Percentiles rank a stretch among this genome's conserved stretches.
Evolutionary conservation across 1,139 yeast species (phyloP).

Genomic region (Hyphopichia khmerensis): DNA sequence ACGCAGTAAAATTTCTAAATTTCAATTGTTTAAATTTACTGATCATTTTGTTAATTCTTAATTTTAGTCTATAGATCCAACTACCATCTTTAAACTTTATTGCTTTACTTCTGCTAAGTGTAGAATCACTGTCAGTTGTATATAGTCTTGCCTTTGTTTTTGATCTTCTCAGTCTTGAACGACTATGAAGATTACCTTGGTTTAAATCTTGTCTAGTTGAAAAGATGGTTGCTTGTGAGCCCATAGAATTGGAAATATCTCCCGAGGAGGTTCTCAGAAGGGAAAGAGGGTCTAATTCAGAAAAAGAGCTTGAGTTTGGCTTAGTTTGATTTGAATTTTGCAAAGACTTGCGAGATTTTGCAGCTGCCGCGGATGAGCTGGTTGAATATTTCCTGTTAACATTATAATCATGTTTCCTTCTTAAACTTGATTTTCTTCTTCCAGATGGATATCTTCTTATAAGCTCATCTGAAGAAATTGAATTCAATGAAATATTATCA

Average conservation of each 20-base stretch:
- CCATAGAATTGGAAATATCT: conserved; percentile 40
- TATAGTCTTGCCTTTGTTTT: conserved; percentile 13
- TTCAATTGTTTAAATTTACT: conserved; percentile 20
- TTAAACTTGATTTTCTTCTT: neutral
- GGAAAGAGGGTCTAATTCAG: neutral
- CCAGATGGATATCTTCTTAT: neutral
- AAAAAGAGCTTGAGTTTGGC: neutral
- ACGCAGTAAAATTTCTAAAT: conserved; percentile 26
- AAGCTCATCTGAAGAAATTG: conserved; percentile 10
- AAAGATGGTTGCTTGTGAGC: conserved; percentile 47
- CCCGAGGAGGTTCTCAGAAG: conserved; percentile 1
- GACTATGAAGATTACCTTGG: neutral
- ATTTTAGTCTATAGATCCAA: conserved; percentile 27
- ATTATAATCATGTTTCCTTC: neutral
- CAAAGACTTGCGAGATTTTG: neutral
- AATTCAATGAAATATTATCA: conserved; percentile 25
- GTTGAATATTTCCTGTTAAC: neutral
- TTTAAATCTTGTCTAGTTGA: conserved; percentile 28
- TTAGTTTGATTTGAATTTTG: neutral
- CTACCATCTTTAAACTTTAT: conserved; percentile 35
- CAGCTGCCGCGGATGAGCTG: neutral
- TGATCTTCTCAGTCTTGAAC: conserved; percentile 2
- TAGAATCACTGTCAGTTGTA: conserved; percentile 11
- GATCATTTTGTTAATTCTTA: conserved; percentile 23
- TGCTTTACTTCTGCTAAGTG: conserved; percentile 33